A percentile compares a stretch with the other conserved stretches of the same genome.
Evolutionary conservation across 345 rosid genomes (phyloP).

Genomic region (Aegle marmelos): DNA sequence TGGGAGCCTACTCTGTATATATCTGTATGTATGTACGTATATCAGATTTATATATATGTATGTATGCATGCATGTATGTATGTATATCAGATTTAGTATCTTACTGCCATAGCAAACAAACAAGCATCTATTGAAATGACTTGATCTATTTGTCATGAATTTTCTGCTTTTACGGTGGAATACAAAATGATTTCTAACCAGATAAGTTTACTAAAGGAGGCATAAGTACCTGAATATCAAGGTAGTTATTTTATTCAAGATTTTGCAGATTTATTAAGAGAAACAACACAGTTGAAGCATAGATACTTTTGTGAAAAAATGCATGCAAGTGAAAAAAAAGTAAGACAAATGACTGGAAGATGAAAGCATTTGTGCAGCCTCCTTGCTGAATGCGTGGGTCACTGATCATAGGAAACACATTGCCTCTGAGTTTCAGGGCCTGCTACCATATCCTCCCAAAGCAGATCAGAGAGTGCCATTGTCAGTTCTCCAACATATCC

Average conservation of each 20-base stretch:
- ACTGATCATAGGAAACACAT: constrained; percentile 31
- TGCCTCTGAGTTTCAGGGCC: constrained; percentile 49
- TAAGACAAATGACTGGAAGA: neutral
- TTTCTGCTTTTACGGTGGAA: neutral
- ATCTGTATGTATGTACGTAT: too few species aligned
- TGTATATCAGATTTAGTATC: neutral
- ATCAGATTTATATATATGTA: too few species aligned
- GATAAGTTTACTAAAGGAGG: neutral
- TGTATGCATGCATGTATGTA: too few species aligned
- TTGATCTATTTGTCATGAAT: neutral
- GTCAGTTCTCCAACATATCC: constrained; percentile 69
- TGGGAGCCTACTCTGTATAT: too few species aligned
- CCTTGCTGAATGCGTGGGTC: neutral
- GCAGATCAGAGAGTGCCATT: constrained; percentile 58
- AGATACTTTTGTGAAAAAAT: neutral
- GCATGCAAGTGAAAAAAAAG: neutral
- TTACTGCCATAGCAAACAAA: neutral
- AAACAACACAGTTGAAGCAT: neutral
- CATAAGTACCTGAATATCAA: too few species aligned
- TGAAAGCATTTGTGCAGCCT: neutral
- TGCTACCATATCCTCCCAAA: constrained; percentile 71
- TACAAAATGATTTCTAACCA: neutral
- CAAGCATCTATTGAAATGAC: neutral
- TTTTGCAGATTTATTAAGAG: neutral
- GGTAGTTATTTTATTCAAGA: neutral